These are phyloP conservation scores for Anthracocystis walkeri DNA, from an alignment of 1,284 basidiomycete species.

Conservation along the genomic window DNA sequence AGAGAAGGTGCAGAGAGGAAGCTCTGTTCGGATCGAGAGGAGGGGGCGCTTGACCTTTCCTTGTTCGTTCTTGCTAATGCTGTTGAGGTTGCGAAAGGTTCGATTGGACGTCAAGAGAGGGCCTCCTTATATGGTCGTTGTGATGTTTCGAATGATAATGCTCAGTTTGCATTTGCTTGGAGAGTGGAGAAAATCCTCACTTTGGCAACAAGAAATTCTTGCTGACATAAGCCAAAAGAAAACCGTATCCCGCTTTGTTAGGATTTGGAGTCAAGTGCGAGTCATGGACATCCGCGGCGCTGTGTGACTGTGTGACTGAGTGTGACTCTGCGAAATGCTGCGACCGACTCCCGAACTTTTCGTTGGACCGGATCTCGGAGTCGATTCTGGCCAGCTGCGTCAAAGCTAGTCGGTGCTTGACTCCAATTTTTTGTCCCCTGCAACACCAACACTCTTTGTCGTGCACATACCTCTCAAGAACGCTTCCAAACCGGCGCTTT, in stretches of 20 bases:
- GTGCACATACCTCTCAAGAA: neutral
- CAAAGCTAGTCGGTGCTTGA: neutral
- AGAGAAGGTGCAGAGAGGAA: neutral
- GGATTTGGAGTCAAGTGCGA: constrained; percentile 17
- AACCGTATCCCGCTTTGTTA: constrained; percentile 16
- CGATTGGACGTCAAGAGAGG: neutral
- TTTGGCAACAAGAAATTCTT: constrained; percentile 18
- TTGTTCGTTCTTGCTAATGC: neutral
- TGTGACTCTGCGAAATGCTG: neutral
- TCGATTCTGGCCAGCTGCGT: neutral
- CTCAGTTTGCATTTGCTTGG: constrained; percentile 1
- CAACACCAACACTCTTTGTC: constrained; percentile 3
- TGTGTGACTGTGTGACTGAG: neutral
- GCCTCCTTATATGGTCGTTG: constrained; percentile 19
- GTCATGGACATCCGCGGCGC: constrained; percentile 15
- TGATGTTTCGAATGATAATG: constrained; percentile 1
- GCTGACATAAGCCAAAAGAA: constrained; percentile 39
- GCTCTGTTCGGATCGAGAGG: neutral
- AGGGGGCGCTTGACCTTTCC: too few relatives aligned
- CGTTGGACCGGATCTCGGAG: constrained; percentile 18
- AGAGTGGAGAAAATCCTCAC: constrained; percentile 38
- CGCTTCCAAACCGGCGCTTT: neutral
- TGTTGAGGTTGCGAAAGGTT: neutral
- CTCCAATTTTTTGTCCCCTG: neutral
- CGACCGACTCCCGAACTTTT: constrained; percentile 2